Evolutionary conservation across 2,329 filamentous ascomycete species (phyloP), one percentile per base, ranked within the genome.

Genomic region (Thermoascus crustaceus): DNA sequence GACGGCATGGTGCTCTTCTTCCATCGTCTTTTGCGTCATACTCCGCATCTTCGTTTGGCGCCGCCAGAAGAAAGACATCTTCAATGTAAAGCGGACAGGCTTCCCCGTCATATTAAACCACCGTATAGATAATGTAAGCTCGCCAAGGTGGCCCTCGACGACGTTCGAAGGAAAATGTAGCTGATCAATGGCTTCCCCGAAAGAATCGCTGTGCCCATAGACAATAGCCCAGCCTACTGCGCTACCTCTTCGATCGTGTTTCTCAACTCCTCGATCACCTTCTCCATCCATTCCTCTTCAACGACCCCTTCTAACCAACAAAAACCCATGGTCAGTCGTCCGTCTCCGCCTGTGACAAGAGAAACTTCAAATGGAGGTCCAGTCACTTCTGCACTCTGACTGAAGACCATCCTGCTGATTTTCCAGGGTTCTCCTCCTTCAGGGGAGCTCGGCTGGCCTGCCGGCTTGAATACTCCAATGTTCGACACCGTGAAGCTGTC

Each of bases 61-160:
- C 93, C 4, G 93, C 91, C 36, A 99, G 72, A 21, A 99, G 70
- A 59, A 88, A 98, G 32, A 98, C 88, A 78, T 98, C 88, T 58
- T 98, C 85, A 45, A 99, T 94, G 49, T 87, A 82, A 54, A 98
- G 63, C 87, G 88, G 49, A 99, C 86, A 1, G 93, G 91, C 44
- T 93, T 89, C 30, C 89, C 89, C 49, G 89, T 77, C 40, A 99
- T 67, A 61, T 98, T 98, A 35, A 89, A 95, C 89, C 89, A 98
- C 2, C 93, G 93, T 48, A 99, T 98, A 36, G 82, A 79, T 43
- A 99, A 70, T 30, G 88, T 95, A 40, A 99, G 77, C 54, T 89
- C 76, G 45, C 89, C 91, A 27, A 99, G 75, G 52, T 98, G 88
- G 42, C 91, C 91, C 63, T 94, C 86, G 39, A 94, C 78, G 24